Evolutionary conservation across 2,329 filamentous ascomycete genomes (phyloP).

Genomic region (Calonectria hawksworthii): DNA sequence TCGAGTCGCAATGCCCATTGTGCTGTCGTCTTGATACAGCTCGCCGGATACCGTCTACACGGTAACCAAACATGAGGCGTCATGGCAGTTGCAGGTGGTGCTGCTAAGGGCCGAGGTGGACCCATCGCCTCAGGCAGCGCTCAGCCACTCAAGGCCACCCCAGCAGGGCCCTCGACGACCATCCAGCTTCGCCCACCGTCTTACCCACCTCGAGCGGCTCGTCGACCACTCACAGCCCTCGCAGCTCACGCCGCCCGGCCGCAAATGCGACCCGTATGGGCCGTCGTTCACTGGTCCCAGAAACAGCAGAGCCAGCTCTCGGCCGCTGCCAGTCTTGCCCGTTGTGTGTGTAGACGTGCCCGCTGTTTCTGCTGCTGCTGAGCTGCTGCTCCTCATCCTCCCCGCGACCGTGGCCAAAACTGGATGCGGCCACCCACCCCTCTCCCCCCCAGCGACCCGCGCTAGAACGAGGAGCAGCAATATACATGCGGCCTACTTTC

Average conservation of each 20-base stretch:
- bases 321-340: background rate
- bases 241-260: slow-evolving; percentile 27
- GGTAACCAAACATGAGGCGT: background rate
- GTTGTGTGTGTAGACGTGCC: background rate
- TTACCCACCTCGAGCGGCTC: slow-evolving; percentile 35
- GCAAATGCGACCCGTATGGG: slow-evolving; percentile 17
- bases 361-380: background rate
- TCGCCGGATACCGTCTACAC: background rate
- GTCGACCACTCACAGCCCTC: slow-evolving; percentile 39
- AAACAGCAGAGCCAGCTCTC: background rate
- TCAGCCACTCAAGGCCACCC: slow-evolving; percentile 35
- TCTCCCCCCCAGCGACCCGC: background rate
- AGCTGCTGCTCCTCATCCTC: slow-evolving; percentile 5
- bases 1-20: background rate
- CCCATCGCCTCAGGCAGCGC: slow-evolving; percentile 31
- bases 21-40: background rate
- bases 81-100: slow-evolving; percentile 8
- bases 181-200: slow-evolving; percentile 18
- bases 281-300: background rate
- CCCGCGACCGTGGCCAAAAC: slow-evolving; percentile 2
- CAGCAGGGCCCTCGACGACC: slow-evolving; percentile 5
- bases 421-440: background rate
- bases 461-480: slow-evolving; percentile 9
- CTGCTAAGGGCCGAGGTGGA: background rate
- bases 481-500: slow-evolving; percentile 19